Conservation (phyloP, 2,329 filamentous ascomycete species). For the Colletotrichum melonis region DNA sequence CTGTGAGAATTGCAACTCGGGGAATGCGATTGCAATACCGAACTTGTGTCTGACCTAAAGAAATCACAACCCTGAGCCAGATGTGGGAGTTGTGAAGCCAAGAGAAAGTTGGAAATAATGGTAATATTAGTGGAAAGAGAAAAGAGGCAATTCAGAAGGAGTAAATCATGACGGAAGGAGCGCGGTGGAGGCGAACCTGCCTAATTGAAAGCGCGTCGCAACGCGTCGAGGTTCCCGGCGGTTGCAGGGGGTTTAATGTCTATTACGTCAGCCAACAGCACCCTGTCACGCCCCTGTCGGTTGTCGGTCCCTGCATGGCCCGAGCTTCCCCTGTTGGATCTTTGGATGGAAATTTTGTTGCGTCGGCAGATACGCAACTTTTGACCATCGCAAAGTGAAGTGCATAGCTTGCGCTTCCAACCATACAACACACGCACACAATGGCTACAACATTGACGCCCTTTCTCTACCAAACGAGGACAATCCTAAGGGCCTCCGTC, state of each 20-base stretch:
- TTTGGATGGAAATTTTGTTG: constrained; percentile 21
- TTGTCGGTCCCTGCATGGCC: constrained; percentile 11
- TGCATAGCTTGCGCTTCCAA: neutral
- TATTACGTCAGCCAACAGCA: constrained; percentile 21
- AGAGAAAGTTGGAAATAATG: neutral
- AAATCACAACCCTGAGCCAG: too few relatives aligned
- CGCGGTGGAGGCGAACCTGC: constrained; percentile 1
- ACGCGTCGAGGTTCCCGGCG: neutral
- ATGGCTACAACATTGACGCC: constrained; percentile 67
- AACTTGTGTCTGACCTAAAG: too few relatives aligned
- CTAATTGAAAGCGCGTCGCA: constrained; percentile 2
- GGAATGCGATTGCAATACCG: neutral
- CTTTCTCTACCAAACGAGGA: constrained; percentile 80
- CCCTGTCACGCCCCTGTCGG: neutral
- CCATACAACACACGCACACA: neutral
- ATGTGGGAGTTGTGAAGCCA: neutral
- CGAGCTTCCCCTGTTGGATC: constrained; percentile 14
- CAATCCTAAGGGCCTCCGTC: constrained; percentile 57
- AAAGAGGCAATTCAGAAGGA: neutral
- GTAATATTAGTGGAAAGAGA: neutral
- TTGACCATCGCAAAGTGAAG: neutral
- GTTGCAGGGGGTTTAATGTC: neutral
- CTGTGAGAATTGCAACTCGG: neutral
- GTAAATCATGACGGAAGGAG: neutral
- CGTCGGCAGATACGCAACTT: neutral